phyloP scores from a whole-genome alignment of 129 eudicot genomes.

The Daucus carota region DNA sequence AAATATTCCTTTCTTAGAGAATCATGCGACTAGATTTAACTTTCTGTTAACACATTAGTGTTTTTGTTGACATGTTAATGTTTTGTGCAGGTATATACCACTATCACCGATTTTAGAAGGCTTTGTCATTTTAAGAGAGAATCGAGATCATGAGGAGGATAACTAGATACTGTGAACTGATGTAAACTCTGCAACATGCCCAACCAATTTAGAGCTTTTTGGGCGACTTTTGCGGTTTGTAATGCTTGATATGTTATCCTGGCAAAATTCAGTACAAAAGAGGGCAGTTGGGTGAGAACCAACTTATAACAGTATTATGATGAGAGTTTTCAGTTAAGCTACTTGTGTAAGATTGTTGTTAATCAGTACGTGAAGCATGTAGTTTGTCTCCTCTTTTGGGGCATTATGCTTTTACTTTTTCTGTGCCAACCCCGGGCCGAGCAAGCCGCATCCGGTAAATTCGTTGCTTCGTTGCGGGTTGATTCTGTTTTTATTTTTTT shows the following conservation, averaged over 20 bases:
- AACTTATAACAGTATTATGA: too few species aligned
- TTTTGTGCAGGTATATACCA: conserved; percentile 71
- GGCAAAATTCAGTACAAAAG: too few species aligned
- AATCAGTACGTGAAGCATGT: too few species aligned
- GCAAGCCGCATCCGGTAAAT: too few species aligned
- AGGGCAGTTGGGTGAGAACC: too few species aligned
- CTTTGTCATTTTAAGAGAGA: conserved; percentile 82
- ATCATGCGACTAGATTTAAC: background rate
- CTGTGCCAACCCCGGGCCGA: too few species aligned
- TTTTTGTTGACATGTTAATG: background rate
- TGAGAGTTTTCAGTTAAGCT: too few species aligned
- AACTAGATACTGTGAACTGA: background rate
- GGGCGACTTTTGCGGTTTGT: background rate
- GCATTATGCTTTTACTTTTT: too few species aligned
- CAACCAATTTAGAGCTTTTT: background rate
- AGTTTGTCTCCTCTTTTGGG: too few species aligned
- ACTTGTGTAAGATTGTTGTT: too few species aligned
- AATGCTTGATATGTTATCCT: background rate
- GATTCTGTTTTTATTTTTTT: too few species aligned
- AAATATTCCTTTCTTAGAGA: background rate
- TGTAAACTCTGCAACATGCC: background rate
- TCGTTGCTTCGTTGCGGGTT: too few species aligned
- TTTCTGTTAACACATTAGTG: conserved; percentile 1
- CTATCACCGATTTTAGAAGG: conserved; percentile 89
- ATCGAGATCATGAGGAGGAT: conserved; percentile 86